Evolutionary conservation across 2,329 filamentous ascomycete genomes (phyloP), one percentile per base, ranked within the genome.

Genomic region (Fusarium chaquense): DNA sequence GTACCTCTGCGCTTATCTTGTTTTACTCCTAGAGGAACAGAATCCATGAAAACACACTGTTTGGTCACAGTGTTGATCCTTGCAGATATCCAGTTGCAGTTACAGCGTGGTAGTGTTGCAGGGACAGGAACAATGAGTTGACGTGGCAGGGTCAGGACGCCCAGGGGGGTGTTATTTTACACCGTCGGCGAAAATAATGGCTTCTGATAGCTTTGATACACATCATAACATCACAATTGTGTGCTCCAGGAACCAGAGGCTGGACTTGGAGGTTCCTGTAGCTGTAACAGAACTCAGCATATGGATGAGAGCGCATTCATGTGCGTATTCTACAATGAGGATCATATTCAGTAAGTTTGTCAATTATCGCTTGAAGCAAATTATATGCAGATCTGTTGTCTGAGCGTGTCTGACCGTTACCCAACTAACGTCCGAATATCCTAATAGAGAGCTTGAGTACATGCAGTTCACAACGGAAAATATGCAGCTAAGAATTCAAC

Each of bases 41-140:
- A 40, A 49, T 43, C 52, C 57, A 52, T 52, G 62, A 38, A 24
- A 15, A n/a, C 33, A 26, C 12, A 33, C 46, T 26, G 8, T 28
- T 20, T 13, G 35, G 20, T 24, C 33, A 22, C 35, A 55, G 24
- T 28, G 22, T 51, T 15, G 44, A 45, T 46, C 59, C 22, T 28
- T 33, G 22, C 24, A 47, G 38, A 40, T 41, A 51, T 33, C 65
- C 61, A 28, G 24, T 62, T 69, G 35, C 33, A 30, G 65, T 54
- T 50, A 69, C 47, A 35, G 49, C 30, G n/a, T 51, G 51, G 51
- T 53, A 56, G 32, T 24, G 30, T 66, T 62, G 22, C 33, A 57
- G 13, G 45, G 33, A 40, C 22, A 38, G 38, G 18, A 33, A 32
- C 18, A 30, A 67, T 13, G 36, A 16, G 36, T 56, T 38, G 22